A percentile compares a stretch with the other conserved stretches of the same genome.
Conservation (phyloP, 257 asterid species). For the Salvia miltiorrhiza region DNA sequence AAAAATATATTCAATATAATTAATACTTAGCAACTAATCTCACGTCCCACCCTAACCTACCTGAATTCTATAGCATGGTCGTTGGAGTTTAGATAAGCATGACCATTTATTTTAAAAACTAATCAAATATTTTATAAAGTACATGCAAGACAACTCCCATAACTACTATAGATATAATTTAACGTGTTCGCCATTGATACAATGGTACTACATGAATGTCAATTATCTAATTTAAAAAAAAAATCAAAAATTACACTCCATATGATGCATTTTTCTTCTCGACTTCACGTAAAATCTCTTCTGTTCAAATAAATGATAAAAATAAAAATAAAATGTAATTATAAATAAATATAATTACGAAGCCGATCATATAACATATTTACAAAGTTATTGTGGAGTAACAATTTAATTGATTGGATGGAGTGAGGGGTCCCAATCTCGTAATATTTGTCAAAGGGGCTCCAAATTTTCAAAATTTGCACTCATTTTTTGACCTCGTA, state of each 20-base stretch:
- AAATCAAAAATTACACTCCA: too few species aligned
- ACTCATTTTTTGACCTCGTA: conserved; percentile 49
- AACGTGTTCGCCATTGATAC: neutral
- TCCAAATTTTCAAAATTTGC: conserved; percentile 37
- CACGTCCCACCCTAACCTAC: neutral
- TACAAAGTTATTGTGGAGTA: neutral
- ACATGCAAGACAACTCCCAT: neutral
- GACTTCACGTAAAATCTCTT: too few species aligned
- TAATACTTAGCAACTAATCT: neutral
- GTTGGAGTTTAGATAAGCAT: conserved; percentile 17
- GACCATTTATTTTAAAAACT: neutral
- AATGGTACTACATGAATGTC: neutral
- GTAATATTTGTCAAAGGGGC: conserved; percentile 27
- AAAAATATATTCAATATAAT: too few species aligned
- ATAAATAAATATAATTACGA: too few species aligned
- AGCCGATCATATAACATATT: too few species aligned
- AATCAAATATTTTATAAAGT: neutral
- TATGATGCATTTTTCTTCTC: too few species aligned
- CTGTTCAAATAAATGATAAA: too few species aligned
- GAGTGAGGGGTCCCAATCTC: neutral
- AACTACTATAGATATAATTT: neutral
- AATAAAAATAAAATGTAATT: too few species aligned
- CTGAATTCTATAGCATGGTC: conserved; percentile 10
- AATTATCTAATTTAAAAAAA: too few species aligned
- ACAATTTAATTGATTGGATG: neutral